Evolutionary conservation across 2,329 filamentous ascomycete genomes (phyloP).

Genomic region (Microdochium paspali): DNA sequence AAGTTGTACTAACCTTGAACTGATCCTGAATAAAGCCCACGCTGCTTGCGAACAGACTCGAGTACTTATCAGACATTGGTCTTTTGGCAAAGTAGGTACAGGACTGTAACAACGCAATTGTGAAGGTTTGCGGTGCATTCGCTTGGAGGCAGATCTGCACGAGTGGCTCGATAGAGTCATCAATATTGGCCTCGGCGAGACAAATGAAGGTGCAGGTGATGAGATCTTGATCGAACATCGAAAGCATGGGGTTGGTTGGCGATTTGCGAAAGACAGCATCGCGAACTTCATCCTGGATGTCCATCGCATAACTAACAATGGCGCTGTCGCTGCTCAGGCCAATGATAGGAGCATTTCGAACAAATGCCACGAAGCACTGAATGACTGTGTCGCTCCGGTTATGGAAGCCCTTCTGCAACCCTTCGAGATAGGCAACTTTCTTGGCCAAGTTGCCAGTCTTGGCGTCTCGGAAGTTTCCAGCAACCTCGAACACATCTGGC

Average conservation of each 20-base stretch:
- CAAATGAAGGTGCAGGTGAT: slow-evolving; percentile 60
- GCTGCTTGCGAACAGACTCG: slow-evolving; percentile 43
- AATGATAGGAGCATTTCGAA: slow-evolving; percentile 17
- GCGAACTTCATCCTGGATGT: slow-evolving; percentile 59
- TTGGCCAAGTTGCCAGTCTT: slow-evolving; percentile 55
- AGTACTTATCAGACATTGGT: slow-evolving; percentile 38
- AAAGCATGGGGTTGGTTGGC: slow-evolving; percentile 33
- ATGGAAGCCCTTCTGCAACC: slow-evolving; percentile 50
- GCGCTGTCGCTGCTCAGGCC: slow-evolving; percentile 47
- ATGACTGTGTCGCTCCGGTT: slow-evolving; percentile 58
- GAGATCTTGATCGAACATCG: slow-evolving; percentile 50
- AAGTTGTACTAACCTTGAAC: slow-evolving; percentile 37
- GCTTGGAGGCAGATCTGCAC: slow-evolving; percentile 45
- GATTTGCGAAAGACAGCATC: slow-evolving; percentile 54
- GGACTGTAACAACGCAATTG: slow-evolving; percentile 51
- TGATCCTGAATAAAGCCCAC: slow-evolving; percentile 47
- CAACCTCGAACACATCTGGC: slow-evolving; percentile 62
- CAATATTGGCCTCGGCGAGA: slow-evolving; percentile 51
- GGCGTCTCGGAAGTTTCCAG: slow-evolving; percentile 55
- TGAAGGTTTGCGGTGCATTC: slow-evolving; percentile 49
- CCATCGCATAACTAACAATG: slow-evolving; percentile 57
- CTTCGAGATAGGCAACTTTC: slow-evolving; percentile 56
- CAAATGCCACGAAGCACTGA: slow-evolving; percentile 57
- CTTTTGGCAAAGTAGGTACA: slow-evolving; percentile 51
- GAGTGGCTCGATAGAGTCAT: slow-evolving; percentile 46